These are phyloP conservation scores for Thyridium curvatum DNA, from an alignment of 2,329 filamentous ascomycete species.

Conservation along the genomic window DNA sequence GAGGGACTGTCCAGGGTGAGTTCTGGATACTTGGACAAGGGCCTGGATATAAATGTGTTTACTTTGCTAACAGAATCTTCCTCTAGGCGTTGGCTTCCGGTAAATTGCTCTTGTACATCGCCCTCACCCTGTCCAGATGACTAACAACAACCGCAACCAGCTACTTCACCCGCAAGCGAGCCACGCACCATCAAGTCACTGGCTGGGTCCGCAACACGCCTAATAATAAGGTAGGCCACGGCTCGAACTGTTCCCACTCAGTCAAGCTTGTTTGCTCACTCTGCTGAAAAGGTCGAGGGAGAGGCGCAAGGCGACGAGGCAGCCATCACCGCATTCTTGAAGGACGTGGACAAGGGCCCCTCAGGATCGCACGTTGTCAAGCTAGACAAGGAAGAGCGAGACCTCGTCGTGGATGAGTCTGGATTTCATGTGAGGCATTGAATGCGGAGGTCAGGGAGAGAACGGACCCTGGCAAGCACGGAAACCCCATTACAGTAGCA, in stretches of 20 bases:
- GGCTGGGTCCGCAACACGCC: conserved; percentile 58
- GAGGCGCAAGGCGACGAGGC: conserved; percentile 75
- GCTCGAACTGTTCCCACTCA: neutral
- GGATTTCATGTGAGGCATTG: conserved; percentile 52
- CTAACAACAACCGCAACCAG: conserved; percentile 23
- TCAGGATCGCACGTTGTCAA: conserved; percentile 65
- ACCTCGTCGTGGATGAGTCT: conserved; percentile 59
- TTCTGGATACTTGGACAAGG: too few species aligned
- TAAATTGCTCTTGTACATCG: conserved; percentile 15
- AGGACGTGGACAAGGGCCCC: conserved; percentile 71
- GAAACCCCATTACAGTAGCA: too few species aligned
- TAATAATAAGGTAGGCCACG: conserved; percentile 42
- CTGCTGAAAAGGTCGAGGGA: conserved; percentile 64
- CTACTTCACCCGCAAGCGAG: conserved; percentile 49
- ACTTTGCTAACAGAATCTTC: too few species aligned
- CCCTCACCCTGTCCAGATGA: neutral
- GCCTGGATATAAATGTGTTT: too few species aligned
- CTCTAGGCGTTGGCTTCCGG: conserved; percentile 56
- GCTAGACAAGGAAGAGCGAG: conserved; percentile 63
- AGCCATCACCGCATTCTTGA: conserved; percentile 61
- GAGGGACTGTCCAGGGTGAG: conserved; percentile 31
- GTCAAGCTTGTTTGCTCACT: neutral
- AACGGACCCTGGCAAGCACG: too few species aligned
- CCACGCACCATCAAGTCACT: conserved; percentile 42
- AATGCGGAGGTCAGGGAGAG: too few species aligned